Evolutionary conservation across 345 rosid species (phyloP).

Genomic region (Syzygium oleosum): DNA sequence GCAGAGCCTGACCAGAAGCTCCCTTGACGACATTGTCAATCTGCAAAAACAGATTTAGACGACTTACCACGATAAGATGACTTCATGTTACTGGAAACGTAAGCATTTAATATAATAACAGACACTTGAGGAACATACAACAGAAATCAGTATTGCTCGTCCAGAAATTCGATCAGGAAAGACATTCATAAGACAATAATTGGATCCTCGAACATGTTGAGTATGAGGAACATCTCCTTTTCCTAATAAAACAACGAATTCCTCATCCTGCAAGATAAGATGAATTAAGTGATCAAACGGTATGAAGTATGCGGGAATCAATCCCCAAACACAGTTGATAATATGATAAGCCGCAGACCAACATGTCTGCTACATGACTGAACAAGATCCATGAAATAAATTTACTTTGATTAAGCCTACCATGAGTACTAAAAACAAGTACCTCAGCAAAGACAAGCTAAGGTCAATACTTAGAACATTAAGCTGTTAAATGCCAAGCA

Average conservation of each 20-base stretch:
- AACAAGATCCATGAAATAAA: not conserved
- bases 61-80: not conserved
- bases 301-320: not conserved
- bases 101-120: not conserved
- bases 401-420: not conserved
- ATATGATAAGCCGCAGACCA: not conserved
- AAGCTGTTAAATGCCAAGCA: not conserved
- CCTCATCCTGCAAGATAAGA: conserved; percentile 52
- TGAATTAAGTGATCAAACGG: not conserved
- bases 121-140: conserved; percentile 39
- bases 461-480: not conserved
- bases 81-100: not conserved
- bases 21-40: conserved; percentile 97
- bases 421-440: not conserved
- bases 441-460: not conserved
- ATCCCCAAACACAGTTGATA: not conserved
- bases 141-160: conserved; percentile 83
- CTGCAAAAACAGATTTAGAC: conserved; percentile 27
- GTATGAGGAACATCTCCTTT: conserved; percentile 78
- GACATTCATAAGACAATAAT: conserved; percentile 77
- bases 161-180: conserved; percentile 86
- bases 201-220: conserved; percentile 82
- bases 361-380: not conserved
- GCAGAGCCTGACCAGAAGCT: conserved; percentile 97
- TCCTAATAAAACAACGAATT: conserved; percentile 63